Conservation (phyloP, 371 early-diverging fungal species). For the Cladochytrium tenue region DNA sequence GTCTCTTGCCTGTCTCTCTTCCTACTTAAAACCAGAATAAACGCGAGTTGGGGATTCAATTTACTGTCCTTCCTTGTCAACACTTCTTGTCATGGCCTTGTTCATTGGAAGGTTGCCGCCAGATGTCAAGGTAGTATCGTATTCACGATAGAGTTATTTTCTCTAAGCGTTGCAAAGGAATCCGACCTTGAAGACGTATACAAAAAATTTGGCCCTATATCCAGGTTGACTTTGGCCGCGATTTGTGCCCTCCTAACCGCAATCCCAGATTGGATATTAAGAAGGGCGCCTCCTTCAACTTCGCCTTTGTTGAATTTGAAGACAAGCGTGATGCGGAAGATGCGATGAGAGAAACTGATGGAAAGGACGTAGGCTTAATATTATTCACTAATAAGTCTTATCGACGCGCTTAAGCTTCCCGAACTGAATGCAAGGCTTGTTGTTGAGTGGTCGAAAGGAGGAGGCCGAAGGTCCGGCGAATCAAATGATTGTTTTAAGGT, state of each 20-base stretch:
- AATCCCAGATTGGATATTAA: conserved; percentile 26
- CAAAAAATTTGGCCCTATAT: conserved; percentile 23
- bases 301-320: conserved; percentile 38
- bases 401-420: too few species aligned
- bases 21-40: too few species aligned
- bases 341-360: conserved; percentile 24
- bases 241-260: not conserved
- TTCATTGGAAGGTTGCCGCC: too few species aligned
- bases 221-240: not conserved
- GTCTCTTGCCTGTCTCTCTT: too few species aligned
- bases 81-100: too few species aligned
- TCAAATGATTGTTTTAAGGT: not conserved
- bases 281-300: conserved; percentile 37
- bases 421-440: not conserved
- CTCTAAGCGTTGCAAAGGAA: too few species aligned
- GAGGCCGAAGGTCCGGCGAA: not conserved
- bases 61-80: too few species aligned
- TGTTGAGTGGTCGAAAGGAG: not conserved
- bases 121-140: too few species aligned
- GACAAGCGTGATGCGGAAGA: conserved; percentile 36
- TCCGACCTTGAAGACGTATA: conserved; percentile 36
- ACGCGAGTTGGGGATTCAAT: too few species aligned
- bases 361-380: conserved; percentile 28
- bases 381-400: too few species aligned
- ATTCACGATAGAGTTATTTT: too few species aligned